Evolutionary conservation across 768 basidiomycete genomes (phyloP), one percentile per base, ranked within the genome.

Genomic region (Coprinopsis cinerea): DNA sequence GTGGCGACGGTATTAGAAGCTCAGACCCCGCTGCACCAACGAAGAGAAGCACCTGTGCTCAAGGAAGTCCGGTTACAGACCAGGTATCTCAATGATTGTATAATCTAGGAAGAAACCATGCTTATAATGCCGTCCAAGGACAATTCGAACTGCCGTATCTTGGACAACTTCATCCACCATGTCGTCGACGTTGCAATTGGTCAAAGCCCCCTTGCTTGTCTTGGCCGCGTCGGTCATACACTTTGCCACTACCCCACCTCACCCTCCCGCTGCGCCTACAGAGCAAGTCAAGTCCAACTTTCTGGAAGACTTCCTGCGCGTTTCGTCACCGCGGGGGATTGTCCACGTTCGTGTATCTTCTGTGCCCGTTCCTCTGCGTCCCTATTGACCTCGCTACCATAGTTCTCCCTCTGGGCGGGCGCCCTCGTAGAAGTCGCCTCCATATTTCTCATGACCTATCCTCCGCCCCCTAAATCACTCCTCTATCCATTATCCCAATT

Each of bases 231-330:
- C n/a, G 13, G 27, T 4, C 14, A 28, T 40, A 15, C 75, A 76
- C 25, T 59, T 67, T 24, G 67, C 73, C 18, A 62, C 68, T 27
- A 78, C 78, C 1, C 74, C 78, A 34, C 79, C 71, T 20, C 64
- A 73, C 28, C 69, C 71, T 15, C 72, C 71, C 24, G 68, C 68
- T 22, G 41, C 55, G 3, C 53, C 54, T 36, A 62, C 64, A 20
- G 70, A 74, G 45, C 60, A 61, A 18, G 64, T 59, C 4, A 59
- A 60, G 7, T 67, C 67, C 5, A 71, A 68, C 2, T 59, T 55
- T 17, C 54, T 72, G 37, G 75, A 77, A 57, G 50, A 54, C 2
- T 20, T 74, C 9, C 27, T 77, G 20, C 65, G 63, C 44, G 67
- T 67, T 47, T 60, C 68, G 24, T 56, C 61, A 20, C 66, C 64